A percentile compares a stretch with the other conserved stretches of the same genome.
These are phyloP conservation scores for Trichoderma hamatum DNA, from an alignment of 2,329 filamentous ascomycete genomes.

Conservation along the genomic window DNA sequence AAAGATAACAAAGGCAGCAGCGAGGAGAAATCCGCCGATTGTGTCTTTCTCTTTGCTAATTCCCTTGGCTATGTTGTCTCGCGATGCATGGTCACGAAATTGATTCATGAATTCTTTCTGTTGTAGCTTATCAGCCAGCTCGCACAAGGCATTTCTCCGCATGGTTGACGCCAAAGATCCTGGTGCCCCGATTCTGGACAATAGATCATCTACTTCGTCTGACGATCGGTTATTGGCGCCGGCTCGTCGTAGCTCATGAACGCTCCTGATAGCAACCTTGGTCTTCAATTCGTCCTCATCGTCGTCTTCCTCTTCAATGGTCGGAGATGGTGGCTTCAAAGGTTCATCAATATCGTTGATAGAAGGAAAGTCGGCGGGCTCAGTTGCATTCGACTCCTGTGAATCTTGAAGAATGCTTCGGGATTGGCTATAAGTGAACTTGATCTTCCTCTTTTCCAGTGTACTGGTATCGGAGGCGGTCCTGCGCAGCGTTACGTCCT, in stretches of 20 bases:
- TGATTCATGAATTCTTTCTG: conserved; percentile 66
- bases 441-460: conserved; percentile 39
- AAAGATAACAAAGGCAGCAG: conserved; percentile 66
- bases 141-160: conserved; percentile 61
- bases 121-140: conserved; percentile 61
- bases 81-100: conserved; percentile 74
- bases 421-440: conserved; percentile 43
- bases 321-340: conserved; percentile 32
- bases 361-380: conserved; percentile 20
- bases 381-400: conserved; percentile 33
- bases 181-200: conserved; percentile 62
- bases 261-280: conserved; percentile 60
- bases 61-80: conserved; percentile 67
- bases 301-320: conserved; percentile 41
- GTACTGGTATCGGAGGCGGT: conserved; percentile 34
- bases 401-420: conserved; percentile 38
- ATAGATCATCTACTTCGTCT: conserved; percentile 66
- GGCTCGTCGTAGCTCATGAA: conserved; percentile 67
- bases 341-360: conserved; percentile 32
- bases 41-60: conserved; percentile 63
- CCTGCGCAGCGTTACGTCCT: conserved; percentile 31
- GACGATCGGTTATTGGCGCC: conserved; percentile 68
- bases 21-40: conserved; percentile 64
- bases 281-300: conserved; percentile 45
- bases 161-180: conserved; percentile 51